A percentile compares a stretch with the other conserved stretches of the same genome.
These are phyloP conservation scores for Geotrichum ghanense DNA, from an alignment of 805 yeast species.

Conservation along the genomic window DNA sequence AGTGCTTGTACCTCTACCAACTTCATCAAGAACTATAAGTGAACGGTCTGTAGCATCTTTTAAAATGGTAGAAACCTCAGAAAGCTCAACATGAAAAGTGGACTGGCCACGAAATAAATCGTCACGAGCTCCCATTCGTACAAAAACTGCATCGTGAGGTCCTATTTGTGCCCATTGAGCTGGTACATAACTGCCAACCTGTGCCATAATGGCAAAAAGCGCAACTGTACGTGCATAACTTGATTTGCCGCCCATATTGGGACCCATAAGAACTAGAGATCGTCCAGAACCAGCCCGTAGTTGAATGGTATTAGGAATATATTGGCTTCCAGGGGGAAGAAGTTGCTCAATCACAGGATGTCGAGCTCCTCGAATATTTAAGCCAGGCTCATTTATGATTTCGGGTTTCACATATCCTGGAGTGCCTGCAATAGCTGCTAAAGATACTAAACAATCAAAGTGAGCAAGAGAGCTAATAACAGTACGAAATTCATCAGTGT, in stretches of 20 bases:
- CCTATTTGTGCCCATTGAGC: constrained; percentile 52
- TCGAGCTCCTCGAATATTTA: constrained; percentile 46
- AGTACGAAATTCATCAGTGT: constrained; percentile 29
- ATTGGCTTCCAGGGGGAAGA: constrained; percentile 25
- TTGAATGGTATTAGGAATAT: constrained; percentile 55
- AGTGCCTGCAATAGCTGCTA: constrained; percentile 46
- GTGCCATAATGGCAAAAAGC: constrained; percentile 54
- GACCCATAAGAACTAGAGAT: constrained; percentile 69
- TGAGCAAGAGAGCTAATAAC: constrained; percentile 38
- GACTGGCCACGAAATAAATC: constrained; percentile 64
- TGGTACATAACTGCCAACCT: constrained; percentile 67
- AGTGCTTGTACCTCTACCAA: constrained; percentile 68
- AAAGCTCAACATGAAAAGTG: constrained; percentile 71
- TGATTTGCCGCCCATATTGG: constrained; percentile 85
- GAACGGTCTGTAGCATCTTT: constrained; percentile 39
- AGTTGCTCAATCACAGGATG: constrained; percentile 57
- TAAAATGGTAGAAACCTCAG: constrained; percentile 51
- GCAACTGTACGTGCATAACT: constrained; percentile 68
- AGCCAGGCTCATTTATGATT: constrained; percentile 33
- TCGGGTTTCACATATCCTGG: constrained; percentile 41
- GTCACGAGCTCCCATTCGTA: constrained; percentile 71
- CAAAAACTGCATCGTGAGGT: constrained; percentile 39
- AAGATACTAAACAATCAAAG: constrained; percentile 57
- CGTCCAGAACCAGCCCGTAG: constrained; percentile 28
- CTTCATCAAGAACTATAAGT: constrained; percentile 58